Base-by-base conservation (phyloP, 768 basidiomycete genomes). In the Peribolospora baueri region DNA sequence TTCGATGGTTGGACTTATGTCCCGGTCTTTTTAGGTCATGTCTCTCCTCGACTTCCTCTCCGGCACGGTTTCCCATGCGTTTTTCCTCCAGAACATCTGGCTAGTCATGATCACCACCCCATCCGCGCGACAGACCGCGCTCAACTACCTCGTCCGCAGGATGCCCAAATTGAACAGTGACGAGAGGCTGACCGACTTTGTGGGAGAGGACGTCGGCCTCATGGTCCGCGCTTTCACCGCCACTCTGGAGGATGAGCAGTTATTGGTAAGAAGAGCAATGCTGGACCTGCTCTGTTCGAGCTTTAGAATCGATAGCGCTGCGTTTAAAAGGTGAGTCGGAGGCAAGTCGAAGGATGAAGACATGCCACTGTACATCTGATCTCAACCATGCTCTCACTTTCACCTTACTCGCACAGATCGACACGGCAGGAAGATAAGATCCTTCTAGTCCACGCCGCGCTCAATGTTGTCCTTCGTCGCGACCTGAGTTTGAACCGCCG, bases 61-160 rank as follows among this genome's bases (percentile, higher is more conserved):
- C 3, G 79, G 77, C 48, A 80, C 84, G 0, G 81, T 95, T 13
- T 80, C 84, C 3, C 77, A 77, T 0, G 75, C 83, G 0, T 91
- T 93, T 70, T 95, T 95, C 72, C 76, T 91, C 64, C 88, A 95
- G 67, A 95, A 88, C 59, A 73, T 97, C 42, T 95, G 90, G 83
- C 73, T 97, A 41, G 76, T 84, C 50, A 83, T 97, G 76, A 72
- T 95, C 54, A 93, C 90, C 0, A 80, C 83, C 9, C 81, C 88
- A 0, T 74, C 80, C 36, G 80, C 82, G 13, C 79, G 93, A 46
- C 81, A 83, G 39, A 81, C 86, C 0, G 79, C 88, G 0, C 70
- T 97, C 39, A 90, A 84, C 65, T 87, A 86, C 65, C 76, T 98
- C 13, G 73, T 80, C 5, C 77, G 84, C 39, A 75, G 86, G 25